These are phyloP conservation scores for Remersonia thermophila DNA, from an alignment of 2,329 filamentous ascomycete species.

Conservation along the genomic window DNA sequence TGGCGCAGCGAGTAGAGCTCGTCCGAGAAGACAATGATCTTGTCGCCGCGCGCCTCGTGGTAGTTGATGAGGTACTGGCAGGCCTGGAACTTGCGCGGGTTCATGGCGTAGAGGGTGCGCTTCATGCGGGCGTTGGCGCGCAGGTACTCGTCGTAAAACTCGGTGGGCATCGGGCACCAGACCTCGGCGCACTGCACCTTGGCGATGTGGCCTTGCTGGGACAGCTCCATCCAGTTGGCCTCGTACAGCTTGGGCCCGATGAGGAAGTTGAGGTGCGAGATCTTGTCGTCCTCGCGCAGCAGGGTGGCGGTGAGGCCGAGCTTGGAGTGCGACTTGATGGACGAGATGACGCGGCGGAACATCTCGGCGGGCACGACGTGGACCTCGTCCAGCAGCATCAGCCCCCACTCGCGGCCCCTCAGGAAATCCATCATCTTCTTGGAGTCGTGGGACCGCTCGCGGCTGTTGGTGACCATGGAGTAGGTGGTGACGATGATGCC, in stretches of 20 bases:
- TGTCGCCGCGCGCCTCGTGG: conserved; percentile 87
- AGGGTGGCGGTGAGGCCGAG: conserved; percentile 88
- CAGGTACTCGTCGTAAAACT: conserved; percentile 94
- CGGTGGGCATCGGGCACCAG: conserved; percentile 98
- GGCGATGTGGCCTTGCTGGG: conserved; percentile 92
- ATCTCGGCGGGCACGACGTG: conserved; percentile 96
- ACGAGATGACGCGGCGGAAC: conserved; percentile 85
- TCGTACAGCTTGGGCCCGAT: conserved; percentile 97
- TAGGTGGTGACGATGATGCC: conserved; percentile 97
- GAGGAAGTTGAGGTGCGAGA: conserved; percentile 90
- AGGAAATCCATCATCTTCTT: conserved; percentile 98
- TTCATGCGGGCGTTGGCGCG: conserved; percentile 42
- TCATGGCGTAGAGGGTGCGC: conserved; percentile 77
- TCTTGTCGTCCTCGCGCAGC: conserved; percentile 95
- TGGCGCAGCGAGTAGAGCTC: conserved; percentile 85
- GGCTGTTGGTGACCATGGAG: conserved; percentile 92
- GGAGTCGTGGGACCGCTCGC: conserved; percentile 79
- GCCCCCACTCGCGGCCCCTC: conserved; percentile 79
- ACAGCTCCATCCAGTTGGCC: conserved; percentile 98
- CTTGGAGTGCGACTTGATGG: conserved; percentile 91
- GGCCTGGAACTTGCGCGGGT: conserved; percentile 91
- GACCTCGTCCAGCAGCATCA: conserved; percentile 95
- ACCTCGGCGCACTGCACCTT: conserved; percentile 96
- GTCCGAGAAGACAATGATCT: conserved; percentile 96
- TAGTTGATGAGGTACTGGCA: conserved; percentile 98